Base-by-base conservation (phyloP, 345 rosid species). In the Raphanus raphanistrum region DNA sequence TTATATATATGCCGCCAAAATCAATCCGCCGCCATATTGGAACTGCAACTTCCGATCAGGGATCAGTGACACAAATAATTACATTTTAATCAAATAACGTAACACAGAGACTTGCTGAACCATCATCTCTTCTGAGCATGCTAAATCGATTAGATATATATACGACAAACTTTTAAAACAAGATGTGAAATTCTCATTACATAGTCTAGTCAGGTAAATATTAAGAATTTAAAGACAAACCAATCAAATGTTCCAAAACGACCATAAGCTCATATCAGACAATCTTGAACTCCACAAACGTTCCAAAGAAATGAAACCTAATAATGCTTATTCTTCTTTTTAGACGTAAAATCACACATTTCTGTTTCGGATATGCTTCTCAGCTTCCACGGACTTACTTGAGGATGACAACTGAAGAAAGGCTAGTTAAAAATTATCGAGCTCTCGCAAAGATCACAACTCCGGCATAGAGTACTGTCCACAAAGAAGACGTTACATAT, bases 401-500 rank as follows among this genome's bases (percentile, higher is more conserved):
- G 21, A 21, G 21, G 21, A 21, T 21, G 21, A 21, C 21, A 21
- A 21, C 21, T 21, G 21, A 21, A 21, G 21, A 21, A 21, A 21
- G 21, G 21, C 21, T 21, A 21, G 21, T 21, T 21, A 21, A 21
- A 21, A 21, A 21, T 21, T 21, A 21, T 21, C 21, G 21, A 21
- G 21, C 21, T 21, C 21, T 21, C 21, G 21, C 21, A 21, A 21
- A 21, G 21, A 21, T 21, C 21, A 21, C 21, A 21, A 21, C 93
- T 6, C 90, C 91, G 0, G 89, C 92, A 8, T 89, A 88, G 41
- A 86, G 71, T 96, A 91, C 87, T 74, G 66, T 73, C 76, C 81
- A 87, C 78, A 90, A 91, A 11, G 98, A 94, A 28, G 86, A 87
- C 71, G 83, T 66, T 1, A 75, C n/a, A 61, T 85, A 88, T 16